phyloP scores from a whole-genome alignment of 768 basidiomycete species.

The Leccinum truebloodii region DNA sequence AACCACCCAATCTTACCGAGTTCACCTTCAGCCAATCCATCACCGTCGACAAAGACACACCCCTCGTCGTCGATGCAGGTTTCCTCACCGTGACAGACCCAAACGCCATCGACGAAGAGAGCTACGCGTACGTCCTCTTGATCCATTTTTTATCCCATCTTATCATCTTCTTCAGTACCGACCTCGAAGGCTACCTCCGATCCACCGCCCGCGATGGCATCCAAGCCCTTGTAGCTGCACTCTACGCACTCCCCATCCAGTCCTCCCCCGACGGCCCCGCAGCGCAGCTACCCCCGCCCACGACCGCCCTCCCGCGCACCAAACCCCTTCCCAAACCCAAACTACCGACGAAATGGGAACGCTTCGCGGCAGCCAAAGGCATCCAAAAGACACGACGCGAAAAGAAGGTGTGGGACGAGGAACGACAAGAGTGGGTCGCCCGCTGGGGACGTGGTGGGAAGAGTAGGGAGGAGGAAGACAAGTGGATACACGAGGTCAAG shows the following conservation, averaged over 20 bases:
- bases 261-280: slow-evolving; percentile 80
- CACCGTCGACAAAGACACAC: neutral
- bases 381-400: slow-evolving; percentile 80
- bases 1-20: neutral
- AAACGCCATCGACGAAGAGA: slow-evolving; percentile 82
- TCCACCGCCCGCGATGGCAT: slow-evolving; percentile 77
- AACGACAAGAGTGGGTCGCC: slow-evolving; percentile 88
- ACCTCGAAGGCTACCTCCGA: slow-evolving; percentile 81
- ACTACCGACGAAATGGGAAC: slow-evolving; percentile 94
- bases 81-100: slow-evolving; percentile 84
- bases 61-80: slow-evolving; percentile 36
- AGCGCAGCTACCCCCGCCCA: slow-evolving; percentile 76
- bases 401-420: slow-evolving; percentile 90
- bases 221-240: slow-evolving; percentile 75
- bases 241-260: slow-evolving; percentile 81
- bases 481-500: slow-evolving; percentile 94
- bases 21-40: neutral
- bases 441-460: slow-evolving; percentile 90
- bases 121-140: slow-evolving; percentile 69
- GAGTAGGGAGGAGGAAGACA: slow-evolving; percentile 82
- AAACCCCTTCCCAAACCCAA: slow-evolving; percentile 95
- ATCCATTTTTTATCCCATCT: neutral
- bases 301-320: slow-evolving; percentile 78
- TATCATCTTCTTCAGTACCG: slow-evolving; percentile 45
- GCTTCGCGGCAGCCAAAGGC: slow-evolving; percentile 92